Conservation (phyloP, 495 filamentous ascomycete genomes). For the Neurospora sp. region DNA sequence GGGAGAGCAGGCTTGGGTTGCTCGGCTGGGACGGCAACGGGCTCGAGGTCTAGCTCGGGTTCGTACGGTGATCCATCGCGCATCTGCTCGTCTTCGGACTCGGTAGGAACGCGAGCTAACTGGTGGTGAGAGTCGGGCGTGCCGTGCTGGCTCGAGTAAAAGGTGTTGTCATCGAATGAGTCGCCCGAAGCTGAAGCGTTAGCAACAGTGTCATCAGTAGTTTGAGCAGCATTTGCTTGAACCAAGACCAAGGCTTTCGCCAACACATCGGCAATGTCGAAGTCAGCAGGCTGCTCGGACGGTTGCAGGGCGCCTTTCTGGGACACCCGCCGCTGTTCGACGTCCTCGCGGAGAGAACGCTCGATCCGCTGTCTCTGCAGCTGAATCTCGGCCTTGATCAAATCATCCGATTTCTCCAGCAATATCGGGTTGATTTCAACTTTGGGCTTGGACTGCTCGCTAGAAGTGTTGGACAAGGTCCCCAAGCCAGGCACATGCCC, state of each 20-base stretch:
- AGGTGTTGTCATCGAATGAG: constrained; percentile 87
- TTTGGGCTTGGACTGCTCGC: constrained; percentile 24
- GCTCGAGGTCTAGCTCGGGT: constrained; percentile 18
- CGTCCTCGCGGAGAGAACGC: constrained; percentile 60
- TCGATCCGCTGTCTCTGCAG: constrained; percentile 75
- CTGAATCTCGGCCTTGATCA: constrained; percentile 73
- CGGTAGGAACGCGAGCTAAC: constrained; percentile 29
- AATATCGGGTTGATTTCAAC: constrained; percentile 66
- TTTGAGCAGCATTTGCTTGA: constrained; percentile 27
- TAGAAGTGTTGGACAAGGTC: constrained; percentile 9
- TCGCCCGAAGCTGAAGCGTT: constrained; percentile 55
- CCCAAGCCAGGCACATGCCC: constrained; percentile 18
- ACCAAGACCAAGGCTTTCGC: constrained; percentile 62
- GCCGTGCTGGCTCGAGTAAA: constrained; percentile 74
- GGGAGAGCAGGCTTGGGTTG: constrained; percentile 1
- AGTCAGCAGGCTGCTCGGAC: constrained; percentile 54
- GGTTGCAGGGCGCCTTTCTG: constrained; percentile 44
- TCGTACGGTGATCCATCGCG: constrained; percentile 26
- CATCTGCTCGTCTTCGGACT: constrained; percentile 36
- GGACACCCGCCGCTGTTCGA: constrained; percentile 52
- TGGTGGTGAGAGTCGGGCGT: constrained; percentile 33
- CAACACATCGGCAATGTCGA: constrained; percentile 69
- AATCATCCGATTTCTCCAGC: constrained; percentile 72
- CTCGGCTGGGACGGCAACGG: constrained; percentile 1
- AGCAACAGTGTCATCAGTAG: constrained; percentile 50